phyloP scores from a whole-genome alignment of 2,329 filamentous ascomycete species.

The Thermomyces lanuginosus region DNA sequence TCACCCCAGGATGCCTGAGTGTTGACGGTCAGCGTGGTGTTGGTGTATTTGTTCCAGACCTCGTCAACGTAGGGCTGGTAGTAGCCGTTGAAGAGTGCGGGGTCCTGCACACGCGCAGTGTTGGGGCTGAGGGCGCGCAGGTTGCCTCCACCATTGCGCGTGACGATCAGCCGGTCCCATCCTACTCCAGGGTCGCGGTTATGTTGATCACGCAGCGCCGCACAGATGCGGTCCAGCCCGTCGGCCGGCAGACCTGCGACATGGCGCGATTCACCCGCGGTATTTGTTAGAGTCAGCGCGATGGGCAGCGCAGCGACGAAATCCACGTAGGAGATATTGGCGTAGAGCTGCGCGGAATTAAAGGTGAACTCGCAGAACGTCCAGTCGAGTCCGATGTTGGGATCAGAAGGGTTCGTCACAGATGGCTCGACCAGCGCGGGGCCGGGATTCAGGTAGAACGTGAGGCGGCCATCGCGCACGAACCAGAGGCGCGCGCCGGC shows the following conservation, averaged over 20 bases:
- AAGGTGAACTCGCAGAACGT: conserved; percentile 55
- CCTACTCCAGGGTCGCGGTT: conserved; percentile 38
- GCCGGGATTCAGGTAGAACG: conserved; percentile 54
- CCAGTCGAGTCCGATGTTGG: conserved; percentile 47
- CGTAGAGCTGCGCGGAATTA: conserved; percentile 45
- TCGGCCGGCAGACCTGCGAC: conserved; percentile 43
- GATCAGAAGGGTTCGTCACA: conserved; percentile 47
- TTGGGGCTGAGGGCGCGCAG: conserved; percentile 29
- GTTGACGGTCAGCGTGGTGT: conserved; percentile 39
- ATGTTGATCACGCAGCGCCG: conserved; percentile 39
- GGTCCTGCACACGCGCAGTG: conserved; percentile 25
- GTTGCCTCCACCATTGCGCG: conserved; percentile 25
- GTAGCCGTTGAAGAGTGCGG: conserved; percentile 34
- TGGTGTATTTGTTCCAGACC: conserved; percentile 34
- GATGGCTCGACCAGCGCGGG: conserved; percentile 61
- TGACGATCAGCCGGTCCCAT: conserved; percentile 46
- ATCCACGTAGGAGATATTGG: conserved; percentile 60
- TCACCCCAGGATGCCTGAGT: conserved; percentile 46
- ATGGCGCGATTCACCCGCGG: conserved; percentile 29
- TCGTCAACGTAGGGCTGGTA: conserved; percentile 36
- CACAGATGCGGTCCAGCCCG: conserved; percentile 41
- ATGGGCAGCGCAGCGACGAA: conserved; percentile 55
- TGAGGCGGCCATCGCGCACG: conserved; percentile 42
- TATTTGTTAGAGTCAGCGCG: conserved; percentile 34
- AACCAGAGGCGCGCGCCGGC: conserved; percentile 61